Percentiles rank a stretch among this genome's conserved stretches.
phyloP scores from a whole-genome alignment of 352 stramenopile genomes.

The Globisporangium ultimum region DNA sequence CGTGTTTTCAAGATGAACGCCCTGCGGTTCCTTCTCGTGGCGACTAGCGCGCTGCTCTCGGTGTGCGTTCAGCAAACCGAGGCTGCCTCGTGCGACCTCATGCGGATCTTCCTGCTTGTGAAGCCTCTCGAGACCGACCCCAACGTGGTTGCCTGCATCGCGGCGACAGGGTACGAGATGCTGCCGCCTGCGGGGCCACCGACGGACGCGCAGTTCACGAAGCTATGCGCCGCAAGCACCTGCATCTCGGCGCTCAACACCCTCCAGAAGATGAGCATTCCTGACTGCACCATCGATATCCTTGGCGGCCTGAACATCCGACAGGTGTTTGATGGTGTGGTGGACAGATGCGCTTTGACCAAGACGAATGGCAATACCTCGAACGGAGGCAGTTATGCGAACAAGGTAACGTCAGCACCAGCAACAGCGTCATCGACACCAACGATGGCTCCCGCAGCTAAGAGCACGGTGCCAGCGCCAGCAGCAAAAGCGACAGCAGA shows the following conservation, averaged over 20 bases:
- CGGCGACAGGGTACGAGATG: slow-evolving; percentile 30
- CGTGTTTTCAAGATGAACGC: slow-evolving; percentile 7
- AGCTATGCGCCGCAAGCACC: slow-evolving; percentile 22
- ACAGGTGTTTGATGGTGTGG: slow-evolving; percentile 19
- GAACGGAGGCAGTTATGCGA: background rate
- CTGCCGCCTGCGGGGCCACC: slow-evolving; percentile 23
- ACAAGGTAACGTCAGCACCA: background rate
- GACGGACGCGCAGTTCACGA: slow-evolving; percentile 27
- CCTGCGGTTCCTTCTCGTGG: background rate
- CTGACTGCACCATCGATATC: slow-evolving; percentile 39
- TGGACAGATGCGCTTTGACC: slow-evolving; percentile 3
- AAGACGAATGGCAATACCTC: slow-evolving; percentile 1
- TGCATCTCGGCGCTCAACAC: slow-evolving; percentile 24
- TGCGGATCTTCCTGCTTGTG: slow-evolving; percentile 30
- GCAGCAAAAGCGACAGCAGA: slow-evolving; percentile 1
- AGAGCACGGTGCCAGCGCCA: background rate
- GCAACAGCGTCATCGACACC: background rate
- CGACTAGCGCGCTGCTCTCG: slow-evolving; percentile 5
- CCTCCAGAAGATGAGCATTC: slow-evolving; percentile 32
- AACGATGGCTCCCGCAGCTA: slow-evolving; percentile 7
- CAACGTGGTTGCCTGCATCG: slow-evolving; percentile 30
- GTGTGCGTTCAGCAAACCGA: background rate
- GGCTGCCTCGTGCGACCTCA: slow-evolving; percentile 26
- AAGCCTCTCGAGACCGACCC: slow-evolving; percentile 30
- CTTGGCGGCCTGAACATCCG: slow-evolving; percentile 45